These are phyloP conservation scores for Prillingera fragicola DNA, from an alignment of 1,284 basidiomycete genomes.

Conservation along the genomic window DNA sequence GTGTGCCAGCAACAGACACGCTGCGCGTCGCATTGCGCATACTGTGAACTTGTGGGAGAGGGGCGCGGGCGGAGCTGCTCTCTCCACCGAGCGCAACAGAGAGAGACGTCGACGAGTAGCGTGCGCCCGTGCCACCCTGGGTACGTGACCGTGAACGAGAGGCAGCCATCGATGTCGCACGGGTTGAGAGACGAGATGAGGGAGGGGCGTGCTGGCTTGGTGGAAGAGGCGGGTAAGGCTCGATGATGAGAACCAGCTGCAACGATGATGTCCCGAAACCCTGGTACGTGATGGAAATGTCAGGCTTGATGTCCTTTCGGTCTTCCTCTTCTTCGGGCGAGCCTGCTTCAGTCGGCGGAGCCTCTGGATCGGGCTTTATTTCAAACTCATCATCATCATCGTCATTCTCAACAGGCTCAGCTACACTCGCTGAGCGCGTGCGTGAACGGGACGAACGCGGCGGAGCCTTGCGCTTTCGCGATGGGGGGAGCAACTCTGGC, in stretches of 20 bases:
- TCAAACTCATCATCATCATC: conserved; percentile 18
- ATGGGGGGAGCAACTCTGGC: background rate
- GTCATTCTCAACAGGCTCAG: conserved; percentile 5
- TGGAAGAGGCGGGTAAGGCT: conserved; percentile 42
- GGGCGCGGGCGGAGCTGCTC: conserved; percentile 7
- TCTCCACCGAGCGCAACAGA: conserved; percentile 23
- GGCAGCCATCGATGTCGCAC: conserved; percentile 32
- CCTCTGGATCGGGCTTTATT: conserved; percentile 22
- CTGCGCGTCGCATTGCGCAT: conserved; percentile 40
- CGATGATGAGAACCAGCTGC: conserved; percentile 45
- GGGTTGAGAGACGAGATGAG: conserved; percentile 38
- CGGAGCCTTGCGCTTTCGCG: conserved; percentile 21
- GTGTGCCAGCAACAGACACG: conserved; percentile 22
- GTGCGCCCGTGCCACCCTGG: conserved; percentile 15
- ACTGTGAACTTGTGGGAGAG: conserved; percentile 18
- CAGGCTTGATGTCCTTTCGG: conserved; percentile 44
- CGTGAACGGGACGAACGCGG: conserved; percentile 12
- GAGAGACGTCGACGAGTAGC: conserved; percentile 34
- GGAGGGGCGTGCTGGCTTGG: conserved; percentile 41
- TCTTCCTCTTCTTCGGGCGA: conserved; percentile 20
- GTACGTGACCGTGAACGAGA: conserved; percentile 29
- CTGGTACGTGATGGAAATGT: conserved; percentile 37
- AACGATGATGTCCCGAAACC: conserved; percentile 45
- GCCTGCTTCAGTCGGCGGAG: background rate
- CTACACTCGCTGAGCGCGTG: conserved; percentile 4